Evolutionary conservation across 129 eudicot genomes (phyloP).

Genomic region (Gnaphalium uliginosum): DNA sequence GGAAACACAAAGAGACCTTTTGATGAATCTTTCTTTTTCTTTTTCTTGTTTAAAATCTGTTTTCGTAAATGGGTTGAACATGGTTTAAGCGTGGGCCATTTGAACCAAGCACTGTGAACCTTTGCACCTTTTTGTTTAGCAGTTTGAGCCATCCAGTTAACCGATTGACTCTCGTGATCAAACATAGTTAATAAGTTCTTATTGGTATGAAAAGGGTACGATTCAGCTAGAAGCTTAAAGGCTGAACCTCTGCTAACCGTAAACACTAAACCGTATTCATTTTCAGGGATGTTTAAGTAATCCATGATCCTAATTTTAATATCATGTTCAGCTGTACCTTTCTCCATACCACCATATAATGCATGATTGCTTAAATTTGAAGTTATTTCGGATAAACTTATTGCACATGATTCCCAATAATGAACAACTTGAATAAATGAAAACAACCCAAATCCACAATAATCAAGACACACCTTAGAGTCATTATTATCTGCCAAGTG

Average conservation of each 20-base stretch:
- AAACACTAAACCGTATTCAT: constrained; percentile 85
- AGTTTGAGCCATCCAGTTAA: constrained; percentile 87
- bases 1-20: constrained; percentile 92
- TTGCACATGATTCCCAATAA: constrained; percentile 78
- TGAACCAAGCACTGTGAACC: constrained; percentile 83
- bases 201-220: constrained; percentile 81
- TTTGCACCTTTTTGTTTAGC: constrained; percentile 90
- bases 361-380: constrained; percentile 76
- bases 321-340: constrained; percentile 75
- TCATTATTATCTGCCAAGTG: constrained; percentile 51
- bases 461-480: constrained; percentile 95
- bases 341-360: constrained; percentile 78
- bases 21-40: constrained; percentile 76
- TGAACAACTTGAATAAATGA: constrained; percentile 76
- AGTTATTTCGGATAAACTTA: constrained; percentile 76
- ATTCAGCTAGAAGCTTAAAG: constrained; percentile 78
- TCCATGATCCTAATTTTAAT: constrained; percentile 86
- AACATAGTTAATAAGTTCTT: constrained; percentile 83
- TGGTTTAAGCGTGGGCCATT: constrained; percentile 95
- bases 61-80: constrained; percentile 88
- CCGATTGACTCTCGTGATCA: constrained; percentile 96
- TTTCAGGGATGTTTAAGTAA: constrained; percentile 89
- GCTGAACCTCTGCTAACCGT: constrained; percentile 98
- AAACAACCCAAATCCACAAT: constrained; percentile 95
- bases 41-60: constrained; percentile 70